Conservation (phyloP, 2,329 filamentous ascomycete genomes). For the Tolypocladium paradoxum region DNA sequence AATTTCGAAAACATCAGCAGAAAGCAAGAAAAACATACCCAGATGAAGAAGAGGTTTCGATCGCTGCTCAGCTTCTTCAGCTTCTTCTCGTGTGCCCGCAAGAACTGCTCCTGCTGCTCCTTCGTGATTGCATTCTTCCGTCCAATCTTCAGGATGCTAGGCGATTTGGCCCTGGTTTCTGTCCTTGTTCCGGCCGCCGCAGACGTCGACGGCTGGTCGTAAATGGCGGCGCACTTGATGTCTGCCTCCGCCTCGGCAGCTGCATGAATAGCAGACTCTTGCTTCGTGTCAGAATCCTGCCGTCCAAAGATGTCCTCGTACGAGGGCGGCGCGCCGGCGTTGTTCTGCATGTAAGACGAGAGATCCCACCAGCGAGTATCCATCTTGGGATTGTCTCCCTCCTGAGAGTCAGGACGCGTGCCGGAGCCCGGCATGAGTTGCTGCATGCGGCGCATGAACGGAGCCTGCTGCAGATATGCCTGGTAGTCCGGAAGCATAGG, state of each 20-base stretch:
- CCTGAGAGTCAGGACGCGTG: slow-evolving; percentile 36
- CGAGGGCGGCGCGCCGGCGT: slow-evolving; percentile 52
- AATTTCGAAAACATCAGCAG: neutral
- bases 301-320: slow-evolving; percentile 71
- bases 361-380: slow-evolving; percentile 59
- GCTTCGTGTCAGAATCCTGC: slow-evolving; percentile 42
- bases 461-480: slow-evolving; percentile 45
- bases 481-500: slow-evolving; percentile 62
- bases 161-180: slow-evolving; percentile 29
- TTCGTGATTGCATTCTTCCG: slow-evolving; percentile 53
- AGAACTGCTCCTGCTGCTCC: slow-evolving; percentile 54
- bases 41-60: slow-evolving; percentile 57
- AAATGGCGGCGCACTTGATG: slow-evolving; percentile 42
- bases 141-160: slow-evolving; percentile 44
- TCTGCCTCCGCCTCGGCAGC: slow-evolving; percentile 49
- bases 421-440: slow-evolving; percentile 57
- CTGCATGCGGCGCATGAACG: slow-evolving; percentile 61
- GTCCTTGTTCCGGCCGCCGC: slow-evolving; percentile 17
- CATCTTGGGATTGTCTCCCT: slow-evolving; percentile 27
- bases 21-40: slow-evolving; percentile 36
- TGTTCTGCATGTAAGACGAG: slow-evolving; percentile 40
- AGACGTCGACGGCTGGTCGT: slow-evolving; percentile 28
- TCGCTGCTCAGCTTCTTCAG: slow-evolving; percentile 54
- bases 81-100: slow-evolving; percentile 49
- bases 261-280: slow-evolving; percentile 45